phyloP scores from a whole-genome alignment of 2,329 filamentous ascomycete genomes.

The Fusarium secorum region DNA sequence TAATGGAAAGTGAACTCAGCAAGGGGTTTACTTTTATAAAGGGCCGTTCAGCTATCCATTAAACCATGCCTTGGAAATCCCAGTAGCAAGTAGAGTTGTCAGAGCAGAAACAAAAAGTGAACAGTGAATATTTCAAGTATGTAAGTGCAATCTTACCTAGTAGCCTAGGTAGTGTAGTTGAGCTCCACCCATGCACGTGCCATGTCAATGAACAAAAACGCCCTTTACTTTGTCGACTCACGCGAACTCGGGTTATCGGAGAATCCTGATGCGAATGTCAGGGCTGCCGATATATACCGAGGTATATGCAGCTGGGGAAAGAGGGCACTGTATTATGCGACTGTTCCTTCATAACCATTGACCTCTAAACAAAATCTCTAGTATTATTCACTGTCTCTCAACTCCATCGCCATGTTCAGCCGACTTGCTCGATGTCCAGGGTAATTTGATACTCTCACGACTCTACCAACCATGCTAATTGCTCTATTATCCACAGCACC shows the following conservation, averaged over 20 bases:
- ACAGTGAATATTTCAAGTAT: not conserved
- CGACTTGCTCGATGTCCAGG: slow-evolving; percentile 29
- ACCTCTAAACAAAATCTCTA: not conserved
- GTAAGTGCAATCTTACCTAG: not conserved
- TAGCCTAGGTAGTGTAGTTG: not conserved
- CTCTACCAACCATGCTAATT: slow-evolving; percentile 7
- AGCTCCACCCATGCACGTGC: slow-evolving; percentile 1
- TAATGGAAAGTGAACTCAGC: not conserved
- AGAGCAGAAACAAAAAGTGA: not conserved
- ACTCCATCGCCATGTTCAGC: slow-evolving; percentile 27
- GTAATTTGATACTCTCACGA: slow-evolving; percentile 8
- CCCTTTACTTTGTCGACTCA: slow-evolving; percentile 29
- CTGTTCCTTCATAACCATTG: not conserved
- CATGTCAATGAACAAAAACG: not conserved
- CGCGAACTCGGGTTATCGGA: slow-evolving; percentile 2
- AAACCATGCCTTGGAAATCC: not conserved
- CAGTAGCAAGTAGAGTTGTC: not conserved
- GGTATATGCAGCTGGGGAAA: not conserved
- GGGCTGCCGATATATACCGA: slow-evolving; percentile 31
- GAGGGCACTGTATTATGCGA: not conserved
- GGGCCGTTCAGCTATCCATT: not conserved
- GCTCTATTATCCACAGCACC: slow-evolving; percentile 16
- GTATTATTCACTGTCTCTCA: not conserved
- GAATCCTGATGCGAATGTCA: slow-evolving; percentile 30
- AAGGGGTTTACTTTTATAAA: not conserved